Percentiles rank a stretch among this genome's conserved stretches.
Conservation (phyloP, 352 stramenopile genomes). For the Pythium scleroteichum region DNA sequence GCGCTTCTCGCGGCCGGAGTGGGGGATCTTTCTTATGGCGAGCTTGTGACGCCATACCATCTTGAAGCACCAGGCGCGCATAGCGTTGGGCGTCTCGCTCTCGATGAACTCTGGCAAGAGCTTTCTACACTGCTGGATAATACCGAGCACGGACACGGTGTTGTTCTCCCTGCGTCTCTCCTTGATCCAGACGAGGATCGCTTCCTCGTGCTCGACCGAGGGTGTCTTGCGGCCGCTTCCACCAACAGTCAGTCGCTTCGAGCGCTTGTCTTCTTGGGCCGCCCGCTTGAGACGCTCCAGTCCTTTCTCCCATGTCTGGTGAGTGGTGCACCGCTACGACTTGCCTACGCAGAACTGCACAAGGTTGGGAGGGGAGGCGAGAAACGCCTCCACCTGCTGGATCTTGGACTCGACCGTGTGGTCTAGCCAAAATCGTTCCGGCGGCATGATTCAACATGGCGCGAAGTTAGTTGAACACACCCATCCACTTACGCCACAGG, state of each 20-base stretch:
- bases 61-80: slow-evolving; percentile 1
- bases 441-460: slow-evolving; percentile 8
- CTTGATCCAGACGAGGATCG: slow-evolving; percentile 8
- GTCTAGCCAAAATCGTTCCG: background rate
- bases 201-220: background rate
- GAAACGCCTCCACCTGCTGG: slow-evolving; percentile 4
- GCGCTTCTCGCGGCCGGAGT: slow-evolving; percentile 12
- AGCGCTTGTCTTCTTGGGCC: background rate
- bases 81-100: background rate
- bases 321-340: background rate
- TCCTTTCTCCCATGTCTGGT: slow-evolving; percentile 1
- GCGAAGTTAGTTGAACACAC: background rate
- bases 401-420: slow-evolving; percentile 10
- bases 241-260: slow-evolving; percentile 7
- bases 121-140: slow-evolving; percentile 1
- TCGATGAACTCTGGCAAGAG: slow-evolving; percentile 11
- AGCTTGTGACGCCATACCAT: slow-evolving; percentile 4
- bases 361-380: background rate
- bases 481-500: slow-evolving; percentile 1
- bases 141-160: background rate
- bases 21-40: slow-evolving; percentile 6
- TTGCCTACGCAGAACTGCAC: background rate
- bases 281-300: background rate
- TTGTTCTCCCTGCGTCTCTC: slow-evolving; percentile 4
- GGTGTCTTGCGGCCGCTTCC: background rate